These are phyloP conservation scores for Physcomitrium patens DNA, from an alignment of 225 moss, liverwort and hornwort genomes.

Conservation along the genomic window DNA sequence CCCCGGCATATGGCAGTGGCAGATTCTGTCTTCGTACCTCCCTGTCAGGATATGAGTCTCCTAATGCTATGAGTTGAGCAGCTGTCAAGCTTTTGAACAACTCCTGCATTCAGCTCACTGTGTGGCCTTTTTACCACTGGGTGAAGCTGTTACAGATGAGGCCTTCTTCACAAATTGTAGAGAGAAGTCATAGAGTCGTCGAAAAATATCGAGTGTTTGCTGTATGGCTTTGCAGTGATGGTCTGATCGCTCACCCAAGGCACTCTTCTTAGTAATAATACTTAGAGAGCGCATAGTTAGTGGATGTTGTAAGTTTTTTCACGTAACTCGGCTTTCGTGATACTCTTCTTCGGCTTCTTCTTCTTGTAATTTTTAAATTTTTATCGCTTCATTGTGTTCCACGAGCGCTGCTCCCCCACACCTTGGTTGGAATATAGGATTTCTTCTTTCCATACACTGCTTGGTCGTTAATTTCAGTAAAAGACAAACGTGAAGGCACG, in stretches of 20 bases:
- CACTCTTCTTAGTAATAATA: neutral
- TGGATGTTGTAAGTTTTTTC: neutral
- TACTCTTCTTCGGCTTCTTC: neutral
- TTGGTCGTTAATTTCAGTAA: neutral
- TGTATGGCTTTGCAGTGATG: neutral
- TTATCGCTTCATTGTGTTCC: neutral
- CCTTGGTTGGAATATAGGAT: neutral
- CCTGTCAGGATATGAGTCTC: slow-evolving; percentile 16
- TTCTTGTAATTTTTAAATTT: too few relatives aligned
- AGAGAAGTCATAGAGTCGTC: neutral
- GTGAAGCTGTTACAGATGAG: slow-evolving; percentile 16
- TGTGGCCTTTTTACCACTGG: slow-evolving; percentile 15
- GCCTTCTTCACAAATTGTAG: neutral
- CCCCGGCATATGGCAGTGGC: slow-evolving; percentile 13
- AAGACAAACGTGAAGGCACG: neutral
- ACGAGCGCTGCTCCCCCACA: too few relatives aligned
- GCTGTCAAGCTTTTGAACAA: slow-evolving; percentile 27
- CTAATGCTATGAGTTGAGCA: slow-evolving; percentile 24
- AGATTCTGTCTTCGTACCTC: slow-evolving; percentile 10
- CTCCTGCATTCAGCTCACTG: slow-evolving; percentile 13
- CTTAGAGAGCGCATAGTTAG: neutral
- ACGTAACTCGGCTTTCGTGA: neutral
- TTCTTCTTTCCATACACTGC: neutral
- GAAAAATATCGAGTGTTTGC: neutral
- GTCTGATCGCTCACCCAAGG: neutral